Conservation (phyloP, 1,284 basidiomycete species). For the Heimioporus punctisporus region DNA sequence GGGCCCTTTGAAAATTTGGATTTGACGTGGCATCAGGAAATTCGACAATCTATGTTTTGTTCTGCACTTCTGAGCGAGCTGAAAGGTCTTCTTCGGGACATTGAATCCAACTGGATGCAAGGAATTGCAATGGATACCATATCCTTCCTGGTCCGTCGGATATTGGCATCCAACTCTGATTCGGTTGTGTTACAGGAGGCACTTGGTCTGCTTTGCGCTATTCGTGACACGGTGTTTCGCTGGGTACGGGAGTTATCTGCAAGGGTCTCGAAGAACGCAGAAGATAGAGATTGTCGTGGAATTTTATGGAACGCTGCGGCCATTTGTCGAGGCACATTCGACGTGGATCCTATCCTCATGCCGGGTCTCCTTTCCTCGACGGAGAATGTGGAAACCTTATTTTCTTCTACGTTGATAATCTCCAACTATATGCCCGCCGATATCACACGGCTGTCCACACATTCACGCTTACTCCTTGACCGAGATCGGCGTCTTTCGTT, state of each 20-base stretch:
- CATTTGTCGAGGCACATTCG: slow-evolving; percentile 43
- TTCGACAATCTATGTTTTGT: not conserved
- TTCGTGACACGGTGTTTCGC: not conserved
- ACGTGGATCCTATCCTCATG: slow-evolving; percentile 27
- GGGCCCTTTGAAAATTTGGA: not conserved
- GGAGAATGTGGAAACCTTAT: slow-evolving; percentile 30
- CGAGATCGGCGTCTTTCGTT: slow-evolving; percentile 33
- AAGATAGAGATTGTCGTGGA: not conserved
- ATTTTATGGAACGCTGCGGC: slow-evolving; percentile 35
- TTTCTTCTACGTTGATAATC: slow-evolving; percentile 39
- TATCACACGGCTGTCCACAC: not conserved
- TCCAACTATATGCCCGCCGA: slow-evolving; percentile 28
- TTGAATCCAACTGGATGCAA: not conserved
- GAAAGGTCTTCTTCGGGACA: not conserved
- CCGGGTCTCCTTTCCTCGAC: slow-evolving; percentile 17
- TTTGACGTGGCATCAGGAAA: not conserved
- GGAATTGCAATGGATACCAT: not conserved
- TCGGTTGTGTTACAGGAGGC: not conserved
- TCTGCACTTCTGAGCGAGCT: not conserved
- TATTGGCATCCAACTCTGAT: not conserved
- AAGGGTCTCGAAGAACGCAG: not conserved
- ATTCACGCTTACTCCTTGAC: slow-evolving; percentile 16
- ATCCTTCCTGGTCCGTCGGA: not conserved
- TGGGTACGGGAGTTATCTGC: not conserved
- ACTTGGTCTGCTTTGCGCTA: not conserved